Evolutionary conservation across 1,139 yeast genomes (phyloP).

Genomic region (Pichia sp.): DNA sequence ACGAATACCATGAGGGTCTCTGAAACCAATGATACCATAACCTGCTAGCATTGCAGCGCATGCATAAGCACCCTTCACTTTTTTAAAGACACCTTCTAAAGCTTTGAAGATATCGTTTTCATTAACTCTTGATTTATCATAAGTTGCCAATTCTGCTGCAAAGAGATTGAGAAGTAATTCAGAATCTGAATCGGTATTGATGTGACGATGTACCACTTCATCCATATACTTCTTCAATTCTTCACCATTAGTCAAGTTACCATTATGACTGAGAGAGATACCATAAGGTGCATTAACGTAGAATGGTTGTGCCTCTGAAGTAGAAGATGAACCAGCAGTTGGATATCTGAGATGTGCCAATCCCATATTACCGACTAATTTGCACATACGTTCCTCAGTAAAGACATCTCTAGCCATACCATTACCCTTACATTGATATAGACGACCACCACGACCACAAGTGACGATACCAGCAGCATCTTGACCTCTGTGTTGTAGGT

Average conservation of each 20-base stretch:
- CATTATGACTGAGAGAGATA: slow-evolving; percentile 83
- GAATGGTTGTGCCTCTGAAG: slow-evolving; percentile 97
- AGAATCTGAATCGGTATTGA: slow-evolving; percentile 94
- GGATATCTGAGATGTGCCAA: slow-evolving; percentile 94
- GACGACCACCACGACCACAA: slow-evolving; percentile 87
- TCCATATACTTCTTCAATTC: slow-evolving; percentile 76
- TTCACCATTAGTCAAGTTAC: slow-evolving; percentile 83
- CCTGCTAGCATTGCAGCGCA: slow-evolving; percentile 96
- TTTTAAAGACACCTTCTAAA: slow-evolving; percentile 68
- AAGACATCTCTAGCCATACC: slow-evolving; percentile 99
- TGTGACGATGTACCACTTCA: slow-evolving; percentile 92
- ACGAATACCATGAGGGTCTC: slow-evolving; percentile 96
- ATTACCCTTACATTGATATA: slow-evolving; percentile 96
- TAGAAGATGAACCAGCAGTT: slow-evolving; percentile 97
- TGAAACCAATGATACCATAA: slow-evolving; percentile 88
- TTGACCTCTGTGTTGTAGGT: slow-evolving; percentile 95
- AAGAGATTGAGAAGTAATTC: slow-evolving; percentile 83
- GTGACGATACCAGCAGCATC: slow-evolving; percentile 99
- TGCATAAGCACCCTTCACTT: slow-evolving; percentile 92
- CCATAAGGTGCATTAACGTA: slow-evolving; percentile 98
- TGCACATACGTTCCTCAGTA: slow-evolving; percentile 71
- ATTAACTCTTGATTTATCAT: slow-evolving; percentile 89
- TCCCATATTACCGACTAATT: slow-evolving; percentile 91
- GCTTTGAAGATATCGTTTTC: slow-evolving; percentile 86
- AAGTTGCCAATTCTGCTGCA: slow-evolving; percentile 86